Conservation (phyloP, 306 rosid genomes). For the Prunus fruticosa region DNA sequence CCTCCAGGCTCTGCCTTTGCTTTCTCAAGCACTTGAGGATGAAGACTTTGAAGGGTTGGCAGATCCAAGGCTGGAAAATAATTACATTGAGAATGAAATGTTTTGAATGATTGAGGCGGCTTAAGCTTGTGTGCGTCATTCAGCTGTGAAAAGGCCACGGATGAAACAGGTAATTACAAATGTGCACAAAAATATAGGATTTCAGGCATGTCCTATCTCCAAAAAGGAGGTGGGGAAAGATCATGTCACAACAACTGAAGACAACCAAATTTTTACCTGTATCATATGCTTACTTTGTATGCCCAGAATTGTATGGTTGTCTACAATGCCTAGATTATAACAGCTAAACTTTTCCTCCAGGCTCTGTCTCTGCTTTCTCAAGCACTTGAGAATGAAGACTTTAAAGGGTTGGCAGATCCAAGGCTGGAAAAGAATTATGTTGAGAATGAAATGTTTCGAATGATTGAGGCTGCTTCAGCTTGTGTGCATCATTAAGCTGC, state of each 20-base stretch:
- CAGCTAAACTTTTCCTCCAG: slow-evolving; percentile 40
- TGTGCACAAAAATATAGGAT: too few species aligned
- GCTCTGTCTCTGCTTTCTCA: slow-evolving; percentile 72
- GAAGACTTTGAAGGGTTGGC: slow-evolving; percentile 57
- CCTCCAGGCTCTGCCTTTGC: slow-evolving; percentile 79
- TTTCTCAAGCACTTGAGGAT: slow-evolving; percentile 55
- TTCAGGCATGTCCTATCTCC: too few species aligned
- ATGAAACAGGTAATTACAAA: slow-evolving; percentile 55
- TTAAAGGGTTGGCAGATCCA: slow-evolving; percentile 64
- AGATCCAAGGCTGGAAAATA: slow-evolving; percentile 70
- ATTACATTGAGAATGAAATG: slow-evolving; percentile 60
- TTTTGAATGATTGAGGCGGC: slow-evolving; percentile 88
- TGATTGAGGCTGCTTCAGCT: slow-evolving; percentile 96
- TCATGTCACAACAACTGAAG: slow-evolving; percentile 5
- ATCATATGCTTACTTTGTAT: neutral
- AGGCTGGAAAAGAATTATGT: slow-evolving; percentile 60
- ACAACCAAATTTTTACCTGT: neutral
- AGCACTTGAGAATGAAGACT: slow-evolving; percentile 60
- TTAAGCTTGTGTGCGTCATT: slow-evolving; percentile 87
- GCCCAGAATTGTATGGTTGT: neutral
- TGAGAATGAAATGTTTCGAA: slow-evolving; percentile 64
- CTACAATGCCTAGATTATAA: neutral
- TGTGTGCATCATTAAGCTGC: slow-evolving; percentile 78
- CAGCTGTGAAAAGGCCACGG: slow-evolving; percentile 67
- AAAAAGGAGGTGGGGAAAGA: too few species aligned